These are phyloP conservation scores for Candida labiduridarum DNA, from an alignment of 1,139 yeast genomes.

Conservation along the genomic window DNA sequence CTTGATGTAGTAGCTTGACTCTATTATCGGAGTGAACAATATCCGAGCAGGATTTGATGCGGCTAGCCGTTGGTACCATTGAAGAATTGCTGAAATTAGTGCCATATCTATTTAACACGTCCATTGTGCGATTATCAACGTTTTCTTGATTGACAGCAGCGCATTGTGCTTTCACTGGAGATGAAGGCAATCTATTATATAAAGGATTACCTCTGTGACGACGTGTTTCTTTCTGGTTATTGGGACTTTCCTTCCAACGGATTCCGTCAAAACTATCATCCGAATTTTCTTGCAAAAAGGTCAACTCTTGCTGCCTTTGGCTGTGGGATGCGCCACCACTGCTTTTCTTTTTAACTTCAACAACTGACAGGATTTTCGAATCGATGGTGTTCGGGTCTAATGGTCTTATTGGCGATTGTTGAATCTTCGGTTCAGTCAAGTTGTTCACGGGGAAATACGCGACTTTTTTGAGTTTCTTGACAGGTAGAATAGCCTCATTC, in stretches of 20 bases:
- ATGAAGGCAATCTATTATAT: slow-evolving; percentile 21
- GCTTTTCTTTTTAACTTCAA: slow-evolving; percentile 6
- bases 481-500: slow-evolving; percentile 15
- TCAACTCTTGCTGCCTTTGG: slow-evolving; percentile 4
- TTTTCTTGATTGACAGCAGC: not conserved
- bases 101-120: slow-evolving; percentile 44
- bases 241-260: slow-evolving; percentile 43
- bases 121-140: slow-evolving; percentile 32
- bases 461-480: slow-evolving; percentile 28
- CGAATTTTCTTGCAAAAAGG: slow-evolving; percentile 33
- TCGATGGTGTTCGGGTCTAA: slow-evolving; percentile 10
- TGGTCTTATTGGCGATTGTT: slow-evolving; percentile 8
- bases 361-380: slow-evolving; percentile 11
- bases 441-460: slow-evolving; percentile 42
- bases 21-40: slow-evolving; percentile 13
- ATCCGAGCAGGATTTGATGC: slow-evolving; percentile 32
- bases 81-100: slow-evolving; percentile 28
- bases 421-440: slow-evolving; percentile 8
- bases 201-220: slow-evolving; percentile 14
- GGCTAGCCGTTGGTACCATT: slow-evolving; percentile 23
- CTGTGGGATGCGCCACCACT: not conserved
- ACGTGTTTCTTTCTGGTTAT: not conserved
- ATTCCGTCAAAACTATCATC: slow-evolving; percentile 52
- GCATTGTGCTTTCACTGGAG: slow-evolving; percentile 35
- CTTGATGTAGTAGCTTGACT: slow-evolving; percentile 1